Evolutionary conservation across 2,329 filamentous ascomycete species (phyloP), one percentile per base, ranked within the genome.

Genomic region (Pseudocercospora cruenta): DNA sequence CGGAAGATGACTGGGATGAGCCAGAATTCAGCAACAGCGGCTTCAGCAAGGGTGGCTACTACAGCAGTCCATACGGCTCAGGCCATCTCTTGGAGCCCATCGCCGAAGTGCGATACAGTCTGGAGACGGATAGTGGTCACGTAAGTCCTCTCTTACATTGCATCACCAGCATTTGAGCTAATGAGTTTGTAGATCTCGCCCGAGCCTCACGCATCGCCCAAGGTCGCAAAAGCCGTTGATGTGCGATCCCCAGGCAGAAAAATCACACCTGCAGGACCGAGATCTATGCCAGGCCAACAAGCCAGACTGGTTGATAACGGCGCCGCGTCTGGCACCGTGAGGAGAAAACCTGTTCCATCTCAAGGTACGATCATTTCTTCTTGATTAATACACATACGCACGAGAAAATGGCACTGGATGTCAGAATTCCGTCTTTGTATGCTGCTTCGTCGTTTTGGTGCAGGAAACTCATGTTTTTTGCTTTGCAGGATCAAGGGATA

Each of bases 81-180:
- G 78, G 78, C 3, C 77, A 79, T 65, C 67, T 79, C 21, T 74
- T 85, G 28, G 82, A 82, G 64, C 83, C 83, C n/a, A 85, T 85
- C 65, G 80, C 82, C 67, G 83, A 85, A 73, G 82, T 83, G 39
- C 73, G 82, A 49, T 83, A 84, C 69, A 82, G 79, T 61, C 76
- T 84, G 8, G 82, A 84, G 75, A 83, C 81, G 8, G 82, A 84
- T 60, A 77, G 72, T 51, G 74, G 76, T 7, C 61, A 63, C 45
- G 51, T 53, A 31, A 31, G 19, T 53, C 26, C 19, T 75, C 22
- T 75, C 76, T n/a, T n/a, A n/a, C n/a, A n/a, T n/a, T n/a, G n/a
- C n/a, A n/a, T n/a, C n/a, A n/a, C n/a, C n/a, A n/a, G n/a, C n/a
- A n/a, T n/a, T n/a, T n/a, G n/a, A n/a, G n/a, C n/a, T n/a, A n/a